Base-by-base conservation (phyloP, 805 yeast species). In the Groenewaldozyma salmanticensis region DNA sequence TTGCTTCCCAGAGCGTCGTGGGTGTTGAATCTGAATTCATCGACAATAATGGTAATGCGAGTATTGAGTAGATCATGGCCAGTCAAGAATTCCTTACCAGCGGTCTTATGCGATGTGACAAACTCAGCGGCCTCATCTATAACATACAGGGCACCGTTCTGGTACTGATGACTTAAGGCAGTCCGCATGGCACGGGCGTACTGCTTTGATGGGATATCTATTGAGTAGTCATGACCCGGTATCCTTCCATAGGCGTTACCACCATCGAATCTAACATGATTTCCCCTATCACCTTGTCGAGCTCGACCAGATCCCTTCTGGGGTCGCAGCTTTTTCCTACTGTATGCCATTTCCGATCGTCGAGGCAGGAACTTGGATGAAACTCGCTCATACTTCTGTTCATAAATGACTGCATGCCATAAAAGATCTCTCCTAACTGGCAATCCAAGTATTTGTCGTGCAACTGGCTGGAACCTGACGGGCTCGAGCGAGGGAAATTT, bases 261-360 rank as follows among this genome's bases (percentile, higher is more conserved):
- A 60, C 95, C 96, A 55, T 82, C 85, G 55, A 76, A 78, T 66
- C 95, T 79, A 35, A 79, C 81, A 38, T 98, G 98, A 19, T 95
- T 85, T 55, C 88, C 90, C 44, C 83, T 87, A 64, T 88, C 96
- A 67, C 99, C 99, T 41, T 77, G 81, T 70, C 99, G 79, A 40
- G 99, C 99, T 47, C 74, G 72, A 65, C 99, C 99, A 13, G 85
- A 67, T 45, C 97, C 97, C 64, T 92, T 92, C 65, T 92, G 98
- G 22, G 86, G 84, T 31, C 76, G 70, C 51, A 92, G 67, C 59
- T 92, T 92, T 55, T 74, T 73, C 61, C 94, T 74, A 19, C 94
- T 81, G 60, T 75, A 88, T 45, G 88, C 87, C 62, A 81, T 81
- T 52, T 85, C 90, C 29, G 84, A 74, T 62, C 96, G 80, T 43